Percentiles rank a stretch among this genome's conserved stretches.
These are phyloP conservation scores for Cyberlindnera nakhonratchasimensis DNA, from an alignment of 805 yeast genomes.

Conservation along the genomic window DNA sequence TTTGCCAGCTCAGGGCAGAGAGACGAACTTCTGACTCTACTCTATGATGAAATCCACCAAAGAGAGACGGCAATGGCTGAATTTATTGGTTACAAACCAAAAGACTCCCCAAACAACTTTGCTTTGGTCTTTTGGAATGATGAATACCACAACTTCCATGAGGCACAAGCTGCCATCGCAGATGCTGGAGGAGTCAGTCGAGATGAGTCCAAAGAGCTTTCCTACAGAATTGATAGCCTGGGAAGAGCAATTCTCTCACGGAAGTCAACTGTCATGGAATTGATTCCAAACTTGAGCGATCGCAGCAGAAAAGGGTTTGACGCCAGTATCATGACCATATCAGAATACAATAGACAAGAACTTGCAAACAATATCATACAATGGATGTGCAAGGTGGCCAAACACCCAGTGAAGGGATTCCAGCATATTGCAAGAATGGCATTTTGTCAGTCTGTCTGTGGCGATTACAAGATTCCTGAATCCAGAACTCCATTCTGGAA, in stretches of 20 bases:
- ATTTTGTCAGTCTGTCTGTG: conserved; percentile 43
- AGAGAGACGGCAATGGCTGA: conserved; percentile 7
- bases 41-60: conserved; percentile 8
- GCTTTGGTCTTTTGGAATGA: conserved; percentile 72
- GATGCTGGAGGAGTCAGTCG: conserved; percentile 31
- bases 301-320: conserved; percentile 2
- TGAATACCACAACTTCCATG: conserved; percentile 60
- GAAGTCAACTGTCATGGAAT: neutral
- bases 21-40: neutral
- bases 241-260: conserved; percentile 51
- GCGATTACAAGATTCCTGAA: conserved; percentile 19
- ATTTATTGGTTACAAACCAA: neutral
- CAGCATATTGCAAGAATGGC: conserved; percentile 38
- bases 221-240: conserved; percentile 43
- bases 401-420: conserved; percentile 35
- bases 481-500: conserved; percentile 26
- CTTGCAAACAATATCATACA: conserved; percentile 42
- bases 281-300: conserved; percentile 1
- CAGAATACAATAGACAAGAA: conserved; percentile 49
- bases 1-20: neutral
- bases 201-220: conserved; percentile 33
- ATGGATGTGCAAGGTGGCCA: conserved; percentile 47
- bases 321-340: conserved; percentile 43
- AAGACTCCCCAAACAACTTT: conserved; percentile 31
- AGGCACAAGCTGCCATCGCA: conserved; percentile 47